Base-by-base conservation (phyloP, 2,329 filamentous ascomycete species). In the Ophiostoma quercus region DNA sequence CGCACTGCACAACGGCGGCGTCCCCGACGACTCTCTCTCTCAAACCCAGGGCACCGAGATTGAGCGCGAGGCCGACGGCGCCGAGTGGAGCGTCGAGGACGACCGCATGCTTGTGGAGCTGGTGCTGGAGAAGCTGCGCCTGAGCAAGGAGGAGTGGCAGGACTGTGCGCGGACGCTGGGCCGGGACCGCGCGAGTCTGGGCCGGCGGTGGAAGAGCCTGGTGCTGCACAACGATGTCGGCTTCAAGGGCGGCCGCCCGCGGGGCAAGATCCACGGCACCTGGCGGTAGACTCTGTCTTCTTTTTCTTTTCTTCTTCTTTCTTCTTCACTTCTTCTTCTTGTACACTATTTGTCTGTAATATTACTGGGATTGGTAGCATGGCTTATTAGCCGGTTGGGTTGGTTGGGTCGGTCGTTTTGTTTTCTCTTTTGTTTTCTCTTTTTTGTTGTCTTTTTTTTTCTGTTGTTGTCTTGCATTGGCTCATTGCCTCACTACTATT, bases 21-120 rank as follows among this genome's bases (percentile, higher is more conserved):
- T 77, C 67, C 74, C 75, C 37, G 73, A 79, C 69, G 72, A 39
- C 34, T 32, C 32, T 22, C 19, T 3, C 19, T 19, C 57, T 12
- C 34, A 34, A 8, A 34, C 14, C 16, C 57, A 67, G 12, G 79
- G 79, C 68, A 79, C 78, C 1, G 80, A 81, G 51, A 77, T 82
- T 19, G 80, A 82, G 41, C 74, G 79, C 37, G 83, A 83, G 68
- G 79, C 77, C 1, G 83, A 84, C 71, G 82, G 80, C 69, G 79
- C 81, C 70, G 78, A 79, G 54, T 90, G 88, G 88, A 87, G 83
- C 71, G 80, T 81, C 1, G 87, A 90, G 73, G 87, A 90, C 72
- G 88, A 90, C 76, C 82, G 86, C 70, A 81, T 88, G 70, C 80
- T 90, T 1, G 85, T 90, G n/a, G 87, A 90, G 78, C 82, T 90